Evolutionary conservation across 768 basidiomycete genomes (phyloP), one percentile per base, ranked within the genome.

Genomic region (Amanita exitialis): DNA sequence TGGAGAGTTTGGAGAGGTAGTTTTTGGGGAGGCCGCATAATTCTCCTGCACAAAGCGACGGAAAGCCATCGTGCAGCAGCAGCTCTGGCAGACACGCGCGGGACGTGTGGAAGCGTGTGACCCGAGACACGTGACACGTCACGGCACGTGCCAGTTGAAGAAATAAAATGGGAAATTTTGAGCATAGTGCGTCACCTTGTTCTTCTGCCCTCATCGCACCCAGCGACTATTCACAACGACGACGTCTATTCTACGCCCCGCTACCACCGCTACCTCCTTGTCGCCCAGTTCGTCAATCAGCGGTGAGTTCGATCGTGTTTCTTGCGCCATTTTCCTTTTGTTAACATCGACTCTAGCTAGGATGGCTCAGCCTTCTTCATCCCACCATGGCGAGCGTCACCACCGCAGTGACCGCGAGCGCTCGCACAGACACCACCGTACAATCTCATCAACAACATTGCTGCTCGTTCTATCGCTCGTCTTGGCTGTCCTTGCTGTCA

Each of bases 341-440:
- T 46, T 49, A 54, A 61, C 30, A 25, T 48, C n/a, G 27, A 38
- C 16, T 55, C 76, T 74, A 81, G 82, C 79, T 69, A 85, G 84
- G 75, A 91, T 91, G 88, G 88, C 88, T 54, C 80, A 87, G 68
- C 87, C 87, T 48, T 88, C 86, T 27, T 88, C 88, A 21, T 90
- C 88, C 27, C 87, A 87, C 58, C 81, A 82, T 62, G 82, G 73
- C 52, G 80, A 82, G 56, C 79, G 78, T 53, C 70, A 68, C 54
- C 74, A 72, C 53, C 67, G 72, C 62, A 76, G 68, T 62, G 76
- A 66, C 56, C 74, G 80, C 59, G 65, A 82, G 57, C 78, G 81
- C 42, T 63, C 64, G 16, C 82, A 83, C 60, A 87, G 84, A 62
- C 86, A 89, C 53, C 82, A 86, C 59, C 76, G 90, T 53, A 90